Evolutionary conservation across 768 basidiomycete species (phyloP).

Genomic region (Psilocybe azurescens): DNA sequence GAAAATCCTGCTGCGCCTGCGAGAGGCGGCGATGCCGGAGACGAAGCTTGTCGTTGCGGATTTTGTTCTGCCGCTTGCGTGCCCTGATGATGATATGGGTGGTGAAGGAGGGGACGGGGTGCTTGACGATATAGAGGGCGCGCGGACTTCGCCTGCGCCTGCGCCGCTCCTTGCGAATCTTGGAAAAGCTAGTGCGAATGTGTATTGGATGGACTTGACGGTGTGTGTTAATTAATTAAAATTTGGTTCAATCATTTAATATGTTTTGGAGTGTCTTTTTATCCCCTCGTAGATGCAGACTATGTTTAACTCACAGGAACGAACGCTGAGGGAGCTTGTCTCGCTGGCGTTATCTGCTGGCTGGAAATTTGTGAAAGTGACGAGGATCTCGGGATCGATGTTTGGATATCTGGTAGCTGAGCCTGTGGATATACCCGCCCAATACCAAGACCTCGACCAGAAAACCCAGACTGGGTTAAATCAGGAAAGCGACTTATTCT

Average conservation of each 20-base stretch:
- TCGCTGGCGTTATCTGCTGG: slow-evolving; percentile 59
- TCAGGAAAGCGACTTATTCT: no score
- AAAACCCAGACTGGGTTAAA: no score
- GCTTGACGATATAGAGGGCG: slow-evolving; percentile 53
- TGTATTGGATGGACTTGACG: slow-evolving; percentile 74
- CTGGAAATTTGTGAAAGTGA: slow-evolving; percentile 64
- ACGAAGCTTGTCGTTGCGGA: slow-evolving; percentile 76
- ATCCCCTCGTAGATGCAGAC: slow-evolving; percentile 61
- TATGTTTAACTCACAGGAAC: slow-evolving; percentile 71
- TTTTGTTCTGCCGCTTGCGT: slow-evolving; percentile 72
- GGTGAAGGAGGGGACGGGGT: slow-evolving; percentile 39
- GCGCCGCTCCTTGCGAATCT: slow-evolving; percentile 74
- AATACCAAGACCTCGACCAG: slow-evolving; percentile 8
- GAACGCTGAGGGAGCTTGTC: slow-evolving; percentile 68
- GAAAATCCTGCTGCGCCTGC: slow-evolving; percentile 45
- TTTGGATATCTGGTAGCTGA: slow-evolving; percentile 77
- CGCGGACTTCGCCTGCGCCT: slow-evolving; percentile 56
- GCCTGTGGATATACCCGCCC: slow-evolving; percentile 56
- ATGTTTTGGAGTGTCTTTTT: background rate
- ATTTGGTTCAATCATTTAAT: no score
- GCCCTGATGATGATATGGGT: slow-evolving; percentile 44
- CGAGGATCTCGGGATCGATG: slow-evolving; percentile 62
- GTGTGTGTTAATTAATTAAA: slow-evolving; percentile 48
- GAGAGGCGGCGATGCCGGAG: slow-evolving; percentile 48
- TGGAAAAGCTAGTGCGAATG: slow-evolving; percentile 73